These are phyloP conservation scores for Neurospora sp. DNA, from an alignment of 495 filamentous ascomycete species.

Conservation along the genomic window DNA sequence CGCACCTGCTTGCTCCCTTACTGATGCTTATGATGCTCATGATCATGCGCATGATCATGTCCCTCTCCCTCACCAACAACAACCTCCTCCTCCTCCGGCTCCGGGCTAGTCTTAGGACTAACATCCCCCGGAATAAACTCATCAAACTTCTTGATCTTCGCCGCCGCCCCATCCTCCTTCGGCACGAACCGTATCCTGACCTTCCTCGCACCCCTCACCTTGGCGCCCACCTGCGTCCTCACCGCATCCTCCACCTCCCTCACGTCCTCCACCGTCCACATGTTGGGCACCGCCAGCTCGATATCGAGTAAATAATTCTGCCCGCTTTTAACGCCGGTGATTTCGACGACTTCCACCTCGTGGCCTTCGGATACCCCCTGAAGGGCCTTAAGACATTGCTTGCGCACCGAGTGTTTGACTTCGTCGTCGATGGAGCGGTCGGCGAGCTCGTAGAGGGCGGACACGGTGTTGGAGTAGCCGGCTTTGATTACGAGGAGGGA, in stretches of 20 bases:
- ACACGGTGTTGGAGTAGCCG: constrained; percentile 74
- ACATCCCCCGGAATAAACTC: constrained; percentile 69
- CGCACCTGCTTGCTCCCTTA: neutral
- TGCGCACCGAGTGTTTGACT: constrained; percentile 57
- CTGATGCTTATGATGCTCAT: constrained; percentile 7
- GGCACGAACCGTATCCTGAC: constrained; percentile 77
- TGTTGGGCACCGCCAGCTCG: constrained; percentile 64
- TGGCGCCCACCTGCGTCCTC: constrained; percentile 55
- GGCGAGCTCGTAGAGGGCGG: constrained; percentile 75
- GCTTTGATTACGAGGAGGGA: constrained; percentile 88
- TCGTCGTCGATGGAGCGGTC: constrained; percentile 84
- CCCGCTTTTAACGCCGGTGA: constrained; percentile 84
- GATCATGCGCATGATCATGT: constrained; percentile 31
- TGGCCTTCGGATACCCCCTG: constrained; percentile 32
- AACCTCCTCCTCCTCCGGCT: constrained; percentile 47
- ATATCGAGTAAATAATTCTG: constrained; percentile 91
- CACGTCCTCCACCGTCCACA: constrained; percentile 60
- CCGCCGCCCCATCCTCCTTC: constrained; percentile 35
- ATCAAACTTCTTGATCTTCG: constrained; percentile 54
- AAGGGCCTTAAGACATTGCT: constrained; percentile 51
- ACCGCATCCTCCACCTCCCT: constrained; percentile 61
- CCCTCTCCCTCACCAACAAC: constrained; percentile 9
- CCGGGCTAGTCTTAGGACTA: constrained; percentile 51
- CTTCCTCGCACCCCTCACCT: constrained; percentile 70
- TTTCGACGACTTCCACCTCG: constrained; percentile 52